Conservation (phyloP, 1,139 yeast species). For the Geotrichum citri-aurantii region DNA sequence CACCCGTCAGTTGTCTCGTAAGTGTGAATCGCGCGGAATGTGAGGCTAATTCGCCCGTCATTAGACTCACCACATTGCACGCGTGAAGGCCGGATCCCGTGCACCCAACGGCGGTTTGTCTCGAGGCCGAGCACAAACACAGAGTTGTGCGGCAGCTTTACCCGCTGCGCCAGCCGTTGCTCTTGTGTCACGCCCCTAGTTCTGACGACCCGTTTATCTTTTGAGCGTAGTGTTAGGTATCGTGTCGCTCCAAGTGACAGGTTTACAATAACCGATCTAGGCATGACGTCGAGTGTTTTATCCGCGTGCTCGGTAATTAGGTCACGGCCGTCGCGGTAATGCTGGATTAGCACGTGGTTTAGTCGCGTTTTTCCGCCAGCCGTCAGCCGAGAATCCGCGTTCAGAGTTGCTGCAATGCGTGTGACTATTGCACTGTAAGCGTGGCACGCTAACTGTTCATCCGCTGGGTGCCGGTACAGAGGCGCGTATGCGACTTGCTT, state of each 20-base stretch:
- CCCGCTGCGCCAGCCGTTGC: conserved; percentile 3
- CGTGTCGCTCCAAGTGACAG: conserved; percentile 22
- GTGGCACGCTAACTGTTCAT: conserved; percentile 16
- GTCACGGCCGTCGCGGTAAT: conserved; percentile 22
- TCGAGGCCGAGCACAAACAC: conserved; percentile 20
- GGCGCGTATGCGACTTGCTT: not conserved
- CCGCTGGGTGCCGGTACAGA: conserved; percentile 22
- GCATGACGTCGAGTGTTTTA: conserved; percentile 23
- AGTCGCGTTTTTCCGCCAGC: not conserved
- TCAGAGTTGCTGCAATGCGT: conserved; percentile 14
- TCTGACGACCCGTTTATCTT: conserved; percentile 1
- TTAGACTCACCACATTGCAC: not conserved
- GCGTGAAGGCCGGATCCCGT: conserved; percentile 22
- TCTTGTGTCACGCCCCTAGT: not conserved
- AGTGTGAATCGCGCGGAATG: conserved; percentile 22
- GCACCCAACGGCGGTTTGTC: conserved; percentile 23
- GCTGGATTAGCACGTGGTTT: conserved; percentile 24
- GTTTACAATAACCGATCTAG: conserved; percentile 22
- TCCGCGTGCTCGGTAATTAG: conserved; percentile 25
- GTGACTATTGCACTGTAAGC: conserved; percentile 15
- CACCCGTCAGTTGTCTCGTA: conserved; percentile 15
- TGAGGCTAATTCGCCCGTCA: conserved; percentile 22
- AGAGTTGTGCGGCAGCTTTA: conserved; percentile 20
- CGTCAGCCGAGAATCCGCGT: not conserved
- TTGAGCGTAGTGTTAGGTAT: conserved; percentile 20